phyloP scores from a whole-genome alignment of 192 early-diverging fungal species.

The Coemansia sp. region DNA sequence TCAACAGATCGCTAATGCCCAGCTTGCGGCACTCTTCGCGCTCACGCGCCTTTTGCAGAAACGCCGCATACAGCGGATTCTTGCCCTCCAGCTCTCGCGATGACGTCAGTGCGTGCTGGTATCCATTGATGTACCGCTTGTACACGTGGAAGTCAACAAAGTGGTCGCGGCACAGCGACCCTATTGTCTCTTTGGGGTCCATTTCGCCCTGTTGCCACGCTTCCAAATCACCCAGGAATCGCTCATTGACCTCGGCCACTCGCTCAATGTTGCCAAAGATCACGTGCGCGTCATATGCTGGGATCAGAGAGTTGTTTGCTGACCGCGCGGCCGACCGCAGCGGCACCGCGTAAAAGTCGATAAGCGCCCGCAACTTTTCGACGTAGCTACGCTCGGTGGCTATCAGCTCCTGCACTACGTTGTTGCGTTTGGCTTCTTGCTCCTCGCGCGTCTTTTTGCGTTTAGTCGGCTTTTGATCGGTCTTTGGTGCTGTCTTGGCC shows the following conservation, averaged over 20 bases:
- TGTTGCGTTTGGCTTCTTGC: slow-evolving; percentile 49
- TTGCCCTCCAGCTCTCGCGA: slow-evolving; percentile 55
- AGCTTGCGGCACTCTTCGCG: slow-evolving; percentile 61
- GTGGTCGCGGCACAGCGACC: slow-evolving; percentile 55
- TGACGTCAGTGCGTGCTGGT: slow-evolving; percentile 56
- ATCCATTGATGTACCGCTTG: slow-evolving; percentile 62
- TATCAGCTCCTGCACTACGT: slow-evolving; percentile 60
- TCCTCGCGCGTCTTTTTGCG: slow-evolving; percentile 46
- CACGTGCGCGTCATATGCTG: slow-evolving; percentile 56
- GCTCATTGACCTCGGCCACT: slow-evolving; percentile 55
- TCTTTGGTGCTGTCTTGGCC: slow-evolving; percentile 2
- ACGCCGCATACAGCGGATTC: slow-evolving; percentile 54
- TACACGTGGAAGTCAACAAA: slow-evolving; percentile 62
- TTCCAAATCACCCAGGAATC: slow-evolving; percentile 56
- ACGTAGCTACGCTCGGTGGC: slow-evolving; percentile 63
- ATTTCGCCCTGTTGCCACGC: slow-evolving; percentile 31
- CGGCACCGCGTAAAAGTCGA: slow-evolving; percentile 56
- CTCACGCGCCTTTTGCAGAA: slow-evolving; percentile 56
- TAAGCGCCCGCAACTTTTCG: slow-evolving; percentile 55
- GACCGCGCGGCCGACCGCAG: slow-evolving; percentile 54
- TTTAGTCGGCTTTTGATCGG: slow-evolving; percentile 15
- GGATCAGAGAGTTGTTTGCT: slow-evolving; percentile 55
- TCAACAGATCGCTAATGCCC: slow-evolving; percentile 68
- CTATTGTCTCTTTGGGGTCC: slow-evolving; percentile 54
- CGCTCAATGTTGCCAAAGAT: slow-evolving; percentile 65